Evolutionary conservation across 495 filamentous ascomycete species (phyloP), one percentile per base, ranked within the genome.

Genomic region (Talaromyces adpressus): DNA sequence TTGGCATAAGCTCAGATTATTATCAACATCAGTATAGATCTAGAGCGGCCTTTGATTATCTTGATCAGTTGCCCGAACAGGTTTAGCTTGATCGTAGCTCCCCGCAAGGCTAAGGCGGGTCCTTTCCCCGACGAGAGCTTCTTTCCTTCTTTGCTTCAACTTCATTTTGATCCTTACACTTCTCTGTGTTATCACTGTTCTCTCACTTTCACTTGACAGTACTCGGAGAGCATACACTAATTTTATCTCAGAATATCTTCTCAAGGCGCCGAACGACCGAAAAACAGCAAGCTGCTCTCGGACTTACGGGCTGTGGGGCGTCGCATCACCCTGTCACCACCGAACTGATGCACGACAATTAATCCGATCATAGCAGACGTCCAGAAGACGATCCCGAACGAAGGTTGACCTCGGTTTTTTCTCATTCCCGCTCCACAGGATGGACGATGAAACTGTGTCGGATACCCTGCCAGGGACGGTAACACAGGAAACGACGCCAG

Each of bases 41-140:
- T 36, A 11, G 32, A 36, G 11, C 2, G 27, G 1, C 27, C 3
- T 27, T 4, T 4, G 27, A 4, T 27, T 36, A 12, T 41, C 36
- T 41, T 16, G 36, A 41, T 41, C 36, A 20, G 5, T 20, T 49
- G 6, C 45, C 53, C 22, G 8, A 57, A 57, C 25, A 27, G 25
- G 53, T 14, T 9, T 57, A 57, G 53, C 36, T 41, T 20, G 16
- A 49, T 49, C 18, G 45, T 3, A n/a, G 30, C 34, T 59, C 57
- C 57, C 57, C 57, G 57, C 57, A 49, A 49, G 45, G n/a, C n/a
- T 49, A 49, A 59, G 57, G 57, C 30, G 32, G 57, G 57, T 59
- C 57, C 45, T 22, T 59, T 59, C 57, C 57, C 57, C 57, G 16
- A 36, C 56, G 2, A 34, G 27, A 59, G 56, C 30, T 59, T 36